phyloP scores from a whole-genome alignment of 768 basidiomycete genomes.

The Podaxis sp. region DNA sequence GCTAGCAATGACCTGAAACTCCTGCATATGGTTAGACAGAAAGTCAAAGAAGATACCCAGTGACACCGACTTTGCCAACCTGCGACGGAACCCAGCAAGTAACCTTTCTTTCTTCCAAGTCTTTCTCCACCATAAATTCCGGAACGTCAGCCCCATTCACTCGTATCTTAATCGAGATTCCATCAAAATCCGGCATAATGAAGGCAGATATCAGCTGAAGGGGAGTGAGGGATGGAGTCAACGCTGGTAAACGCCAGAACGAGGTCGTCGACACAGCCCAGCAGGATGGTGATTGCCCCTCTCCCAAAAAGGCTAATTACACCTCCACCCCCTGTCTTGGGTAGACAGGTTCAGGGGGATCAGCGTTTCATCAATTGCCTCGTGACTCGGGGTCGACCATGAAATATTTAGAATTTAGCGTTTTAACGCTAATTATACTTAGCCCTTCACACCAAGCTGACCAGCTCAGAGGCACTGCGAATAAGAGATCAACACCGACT shows the following conservation, averaged over 20 bases:
- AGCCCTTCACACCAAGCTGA: too few species aligned
- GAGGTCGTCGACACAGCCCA: too few species aligned
- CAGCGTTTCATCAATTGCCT: too few species aligned
- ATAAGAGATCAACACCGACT: too few species aligned
- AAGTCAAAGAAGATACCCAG: too few species aligned
- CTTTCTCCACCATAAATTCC: neutral
- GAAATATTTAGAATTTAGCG: too few species aligned
- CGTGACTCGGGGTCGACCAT: too few species aligned
- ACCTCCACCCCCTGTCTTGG: neutral
- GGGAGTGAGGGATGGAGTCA: neutral
- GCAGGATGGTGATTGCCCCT: neutral
- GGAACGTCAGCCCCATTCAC: neutral
- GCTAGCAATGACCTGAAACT: neutral
- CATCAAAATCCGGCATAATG: neutral
- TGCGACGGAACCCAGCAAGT: conserved; percentile 32
- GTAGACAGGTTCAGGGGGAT: too few species aligned
- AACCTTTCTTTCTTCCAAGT: conserved; percentile 7
- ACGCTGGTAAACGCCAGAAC: neutral
- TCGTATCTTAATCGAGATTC: neutral
- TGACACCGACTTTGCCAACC: conserved; percentile 21
- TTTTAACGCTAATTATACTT: too few species aligned
- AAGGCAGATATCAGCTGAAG: neutral
- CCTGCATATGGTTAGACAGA: neutral
- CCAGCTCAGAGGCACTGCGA: too few species aligned
- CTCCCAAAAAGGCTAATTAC: neutral